Evolutionary conservation across 2,329 filamentous ascomycete species (phyloP), one percentile per base, ranked within the genome.

Genomic region (Aspergillus viridinutans): DNA sequence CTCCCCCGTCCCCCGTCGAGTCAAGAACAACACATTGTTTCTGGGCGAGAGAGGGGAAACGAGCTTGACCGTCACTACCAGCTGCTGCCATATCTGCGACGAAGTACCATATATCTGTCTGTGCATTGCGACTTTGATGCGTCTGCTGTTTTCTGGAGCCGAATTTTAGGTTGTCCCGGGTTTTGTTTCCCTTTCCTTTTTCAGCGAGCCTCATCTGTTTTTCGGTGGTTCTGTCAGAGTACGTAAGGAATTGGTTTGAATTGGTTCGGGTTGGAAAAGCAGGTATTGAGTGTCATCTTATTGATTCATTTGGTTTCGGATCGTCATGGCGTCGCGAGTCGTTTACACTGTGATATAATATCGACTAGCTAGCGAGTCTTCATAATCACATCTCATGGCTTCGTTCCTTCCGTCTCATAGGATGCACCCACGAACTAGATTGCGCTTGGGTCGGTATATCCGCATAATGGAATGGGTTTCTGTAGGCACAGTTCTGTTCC

Each of bases 1-100:
- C 69, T 47, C 68, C 70, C 23, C 71, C 69, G 49, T 70, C 69
- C 3, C 70, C 69, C 7, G 68, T 69, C 21, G 62, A 64, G 26
- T 64, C 62, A 40, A 59, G 61, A 32, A 56, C 53, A 23, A 38
- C 61, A 23, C 50, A 51, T 48, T 42, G 52, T 2, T 35, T 59
- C 20, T 59, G 57, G 57, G 49, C 49, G 38, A 25, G 52, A 17
- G 53, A 48, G 21, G 56, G 50, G 23, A 35, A 50, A 45, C 25
- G 26, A 43, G 23, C 20, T 26, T 64, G 52, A 59, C 55, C 35
- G 10, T 17, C 21, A 3, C 17, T 52, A 26, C 40, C 48, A n/a
- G 42, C 21, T 23, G 29, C 21, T 29, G 32, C 14, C 32, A 7
- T 38, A 5, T 17, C 14, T 38, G 32, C 32, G 32, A 38, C 14